Evolutionary conservation across 2,329 filamentous ascomycete species (phyloP), one percentile per base, ranked within the genome.

Genomic region (Blastomyces parvus): DNA sequence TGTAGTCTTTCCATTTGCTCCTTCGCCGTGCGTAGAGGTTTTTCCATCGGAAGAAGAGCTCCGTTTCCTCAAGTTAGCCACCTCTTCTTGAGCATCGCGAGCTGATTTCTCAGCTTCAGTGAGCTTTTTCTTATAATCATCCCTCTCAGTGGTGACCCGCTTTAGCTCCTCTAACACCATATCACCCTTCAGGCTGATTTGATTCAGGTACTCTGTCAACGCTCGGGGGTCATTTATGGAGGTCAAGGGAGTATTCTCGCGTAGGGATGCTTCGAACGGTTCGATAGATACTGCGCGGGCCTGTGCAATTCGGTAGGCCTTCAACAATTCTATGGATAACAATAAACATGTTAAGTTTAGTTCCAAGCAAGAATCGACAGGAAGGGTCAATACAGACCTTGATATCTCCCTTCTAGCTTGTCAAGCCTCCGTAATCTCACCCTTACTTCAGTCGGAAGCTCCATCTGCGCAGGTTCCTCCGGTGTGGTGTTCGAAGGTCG

Each of bases 111-210:
- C 84, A 0, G 83, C 80, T 59, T 87, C 84, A n/a, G 88, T 85
- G 1, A 86, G 78, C 73, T 89, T 91, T 76, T 88, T 89, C 74
- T 91, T 93, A 65, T 89, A 81, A 19, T 86, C 84, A 65, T 96
- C 90, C 64, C 89, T 88, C 72, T 97, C 92, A 3, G 84, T 83
- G 0, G 91, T 88, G 0, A 97, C 86, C 14, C 91, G 83, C 77
- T 95, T 97, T 63, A 97, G 81, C 76, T 99, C 94, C 56, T 96
- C 89, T 84, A 95, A 87, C 2, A 96, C 87, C 89, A 99, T 95
- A 70, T 96, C 90, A 52, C 88, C 87, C 72, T 95, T 93, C 61
- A 92, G 76, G 65, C 87, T 93, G 50, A 96, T 78, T 74, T 97
- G 91, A 69, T 88, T 91, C 36, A 99, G 81, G 71, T 97, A 99